Evolutionary conservation across 1,139 yeast genomes (phyloP).

Genomic region (Ogataea hybrid): DNA sequence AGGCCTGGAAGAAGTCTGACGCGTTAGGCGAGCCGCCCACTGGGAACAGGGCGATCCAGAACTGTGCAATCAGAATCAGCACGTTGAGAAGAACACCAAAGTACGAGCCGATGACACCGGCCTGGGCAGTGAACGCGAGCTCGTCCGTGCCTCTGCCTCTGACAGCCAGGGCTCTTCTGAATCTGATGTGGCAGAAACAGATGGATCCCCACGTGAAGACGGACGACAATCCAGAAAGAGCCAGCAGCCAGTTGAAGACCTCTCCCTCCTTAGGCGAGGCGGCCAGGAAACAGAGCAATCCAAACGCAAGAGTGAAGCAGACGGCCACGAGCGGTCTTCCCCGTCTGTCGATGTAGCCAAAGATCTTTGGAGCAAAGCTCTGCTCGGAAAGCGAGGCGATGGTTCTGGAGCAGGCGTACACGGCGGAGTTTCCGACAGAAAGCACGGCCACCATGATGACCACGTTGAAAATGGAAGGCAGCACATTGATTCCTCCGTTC

Average conservation of each 20-base stretch:
- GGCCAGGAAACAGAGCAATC: slow-evolving; percentile 70
- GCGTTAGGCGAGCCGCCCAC: slow-evolving; percentile 56
- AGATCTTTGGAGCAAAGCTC: slow-evolving; percentile 73
- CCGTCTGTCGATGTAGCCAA: slow-evolving; percentile 68
- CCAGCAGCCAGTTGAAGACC: slow-evolving; percentile 78
- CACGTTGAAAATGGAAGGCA: slow-evolving; percentile 71
- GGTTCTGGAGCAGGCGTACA: slow-evolving; percentile 79
- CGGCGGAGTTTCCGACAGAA: slow-evolving; percentile 74
- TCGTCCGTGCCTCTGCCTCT: slow-evolving; percentile 68
- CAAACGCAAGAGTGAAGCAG: slow-evolving; percentile 53
- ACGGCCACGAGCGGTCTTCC: slow-evolving; percentile 78
- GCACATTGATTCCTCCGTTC: slow-evolving; percentile 54
- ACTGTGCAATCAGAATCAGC: slow-evolving; percentile 70
- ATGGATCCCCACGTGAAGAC: slow-evolving; percentile 85
- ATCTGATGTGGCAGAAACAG: slow-evolving; percentile 72
- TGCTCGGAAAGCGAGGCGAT: slow-evolving; percentile 78
- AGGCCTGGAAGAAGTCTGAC: slow-evolving; percentile 55
- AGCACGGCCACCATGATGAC: slow-evolving; percentile 68
- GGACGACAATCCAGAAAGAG: slow-evolving; percentile 81
- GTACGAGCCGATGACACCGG: slow-evolving; percentile 69
- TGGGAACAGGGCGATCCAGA: slow-evolving; percentile 73
- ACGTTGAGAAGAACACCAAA: slow-evolving; percentile 61
- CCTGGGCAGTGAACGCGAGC: slow-evolving; percentile 64
- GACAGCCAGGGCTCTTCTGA: slow-evolving; percentile 66
- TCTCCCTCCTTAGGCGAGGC: slow-evolving; percentile 62